Percentiles rank a stretch among this genome's conserved stretches.
Conservation (phyloP, 257 asterid species). For the Salvia rosmarinus region DNA sequence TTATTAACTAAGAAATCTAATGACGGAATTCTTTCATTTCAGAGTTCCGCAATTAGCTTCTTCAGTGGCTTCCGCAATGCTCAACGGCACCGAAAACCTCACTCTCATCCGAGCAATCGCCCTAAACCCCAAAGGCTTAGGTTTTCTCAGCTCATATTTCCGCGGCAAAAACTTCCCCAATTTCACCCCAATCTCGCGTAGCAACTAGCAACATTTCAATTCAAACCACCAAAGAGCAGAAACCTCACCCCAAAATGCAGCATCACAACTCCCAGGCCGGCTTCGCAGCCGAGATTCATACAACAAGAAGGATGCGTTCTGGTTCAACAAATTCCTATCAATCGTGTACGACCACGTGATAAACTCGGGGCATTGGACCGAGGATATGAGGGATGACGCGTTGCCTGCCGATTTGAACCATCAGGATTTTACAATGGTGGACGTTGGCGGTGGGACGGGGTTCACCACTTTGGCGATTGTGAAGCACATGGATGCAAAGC, state of each 20-base stretch:
- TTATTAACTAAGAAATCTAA: neutral
- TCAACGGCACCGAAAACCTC: slow-evolving; percentile 63
- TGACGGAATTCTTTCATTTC: neutral
- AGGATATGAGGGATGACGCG: slow-evolving; percentile 99
- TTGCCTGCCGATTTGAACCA: slow-evolving; percentile 77
- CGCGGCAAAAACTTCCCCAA: slow-evolving; percentile 48
- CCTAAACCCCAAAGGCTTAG: slow-evolving; percentile 53
- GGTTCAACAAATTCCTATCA: slow-evolving; percentile 89
- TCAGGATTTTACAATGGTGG: slow-evolving; percentile 69
- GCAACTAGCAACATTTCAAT: slow-evolving; percentile 44
- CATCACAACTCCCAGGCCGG: slow-evolving; percentile 74
- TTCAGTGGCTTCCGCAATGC: slow-evolving; percentile 82
- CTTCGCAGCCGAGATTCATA: slow-evolving; percentile 85
- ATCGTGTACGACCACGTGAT: slow-evolving; percentile 91
- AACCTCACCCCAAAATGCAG: slow-evolving; percentile 68
- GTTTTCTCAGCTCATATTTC: slow-evolving; percentile 54
- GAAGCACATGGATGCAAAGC: slow-evolving; percentile 83
- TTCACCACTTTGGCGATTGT: slow-evolving; percentile 92
- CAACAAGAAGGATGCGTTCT: slow-evolving; percentile 95
- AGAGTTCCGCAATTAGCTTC: slow-evolving; percentile 28
- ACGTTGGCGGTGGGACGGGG: slow-evolving; percentile 98
- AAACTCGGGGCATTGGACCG: slow-evolving; percentile 99
- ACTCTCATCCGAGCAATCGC: slow-evolving; percentile 41
- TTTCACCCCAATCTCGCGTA: slow-evolving; percentile 42
- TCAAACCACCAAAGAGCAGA: slow-evolving; percentile 32